phyloP scores from a whole-genome alignment of 371 early-diverging fungal species.

The Rhizopus arrhizus region DNA sequence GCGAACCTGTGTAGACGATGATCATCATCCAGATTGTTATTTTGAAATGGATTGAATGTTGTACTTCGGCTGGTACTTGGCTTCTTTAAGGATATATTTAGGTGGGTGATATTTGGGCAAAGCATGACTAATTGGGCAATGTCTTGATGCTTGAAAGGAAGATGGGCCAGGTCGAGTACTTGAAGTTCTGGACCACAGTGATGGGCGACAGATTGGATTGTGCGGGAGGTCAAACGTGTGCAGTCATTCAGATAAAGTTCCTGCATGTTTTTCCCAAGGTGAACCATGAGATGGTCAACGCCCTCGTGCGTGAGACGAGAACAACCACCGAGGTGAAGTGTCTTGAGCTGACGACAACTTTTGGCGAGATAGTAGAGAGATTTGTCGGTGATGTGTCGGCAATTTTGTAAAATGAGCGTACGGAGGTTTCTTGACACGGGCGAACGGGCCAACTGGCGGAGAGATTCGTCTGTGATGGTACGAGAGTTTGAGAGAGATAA shows the following conservation, averaged over 20 bases:
- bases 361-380: slow-evolving; percentile 27
- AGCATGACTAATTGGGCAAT: slow-evolving; percentile 17
- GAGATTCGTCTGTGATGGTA: slow-evolving; percentile 28
- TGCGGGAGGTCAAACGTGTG: slow-evolving; percentile 25
- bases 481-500: slow-evolving; percentile 26
- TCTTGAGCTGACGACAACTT: slow-evolving; percentile 16
- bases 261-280: slow-evolving; percentile 27
- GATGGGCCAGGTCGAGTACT: slow-evolving; percentile 30
- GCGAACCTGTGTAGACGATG: slow-evolving; percentile 16
- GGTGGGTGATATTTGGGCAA: slow-evolving; percentile 30
- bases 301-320: slow-evolving; percentile 28
- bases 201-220: slow-evolving; percentile 24
- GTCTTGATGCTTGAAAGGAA: slow-evolving; percentile 25
- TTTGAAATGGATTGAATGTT: no score
- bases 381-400: slow-evolving; percentile 36
- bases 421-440: slow-evolving; percentile 22
- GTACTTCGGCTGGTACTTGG: slow-evolving; percentile 2
- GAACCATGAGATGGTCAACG: slow-evolving; percentile 27
- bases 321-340: slow-evolving; percentile 32
- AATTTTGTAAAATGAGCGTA: slow-evolving; percentile 31
- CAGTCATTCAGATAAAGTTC: slow-evolving; percentile 37
- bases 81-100: slow-evolving; percentile 27
- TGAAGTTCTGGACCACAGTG: slow-evolving; percentile 29
- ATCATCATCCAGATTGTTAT: background rate
- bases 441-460: slow-evolving; percentile 22